These are phyloP conservation scores for Fomitopsis pinicola DNA, from an alignment of 1,284 basidiomycete species.

Conservation along the genomic window DNA sequence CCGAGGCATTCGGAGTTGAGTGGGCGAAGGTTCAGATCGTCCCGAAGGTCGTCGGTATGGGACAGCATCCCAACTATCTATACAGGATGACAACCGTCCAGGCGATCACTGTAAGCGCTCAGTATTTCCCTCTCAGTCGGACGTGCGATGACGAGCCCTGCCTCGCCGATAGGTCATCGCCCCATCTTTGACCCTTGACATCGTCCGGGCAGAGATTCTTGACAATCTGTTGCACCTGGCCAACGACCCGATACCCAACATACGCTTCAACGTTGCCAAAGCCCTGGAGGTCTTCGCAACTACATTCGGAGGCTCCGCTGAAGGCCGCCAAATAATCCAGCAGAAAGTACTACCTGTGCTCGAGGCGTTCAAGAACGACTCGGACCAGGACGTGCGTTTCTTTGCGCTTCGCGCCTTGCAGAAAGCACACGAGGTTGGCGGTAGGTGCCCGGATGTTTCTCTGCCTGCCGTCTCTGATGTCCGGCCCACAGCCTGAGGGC, in stretches of 20 bases:
- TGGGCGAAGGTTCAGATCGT: conserved; percentile 96
- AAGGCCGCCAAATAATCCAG: conserved; percentile 74
- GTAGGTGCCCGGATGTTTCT: conserved; percentile 6
- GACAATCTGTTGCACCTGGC: conserved; percentile 84
- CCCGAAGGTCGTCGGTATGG: conserved; percentile 98
- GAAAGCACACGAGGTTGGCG: conserved; percentile 34
- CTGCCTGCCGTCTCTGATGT: background rate
- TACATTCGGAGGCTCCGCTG: conserved; percentile 61
- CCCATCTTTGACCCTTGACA: conserved; percentile 85
- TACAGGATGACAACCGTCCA: conserved; percentile 99
- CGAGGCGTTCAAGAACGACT: conserved; percentile 86
- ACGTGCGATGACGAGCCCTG: conserved; percentile 7
- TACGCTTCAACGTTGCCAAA: conserved; percentile 98
- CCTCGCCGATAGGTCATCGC: conserved; percentile 74
- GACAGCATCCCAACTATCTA: conserved; percentile 94
- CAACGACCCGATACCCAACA: conserved; percentile 95
- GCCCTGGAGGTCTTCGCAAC: conserved; percentile 83
- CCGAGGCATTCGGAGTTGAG: conserved; percentile 98
- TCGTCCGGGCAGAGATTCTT: conserved; percentile 84
- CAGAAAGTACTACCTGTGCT: conserved; percentile 79
- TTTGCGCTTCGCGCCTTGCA: conserved; percentile 73
- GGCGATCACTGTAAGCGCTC: conserved; percentile 82
- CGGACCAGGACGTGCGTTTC: conserved; percentile 94
- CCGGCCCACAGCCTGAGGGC: background rate
- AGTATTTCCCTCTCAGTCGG: background rate